These are phyloP conservation scores for Scheffersomyces amazonensis DNA, from an alignment of 805 yeast genomes.

Conservation along the genomic window DNA sequence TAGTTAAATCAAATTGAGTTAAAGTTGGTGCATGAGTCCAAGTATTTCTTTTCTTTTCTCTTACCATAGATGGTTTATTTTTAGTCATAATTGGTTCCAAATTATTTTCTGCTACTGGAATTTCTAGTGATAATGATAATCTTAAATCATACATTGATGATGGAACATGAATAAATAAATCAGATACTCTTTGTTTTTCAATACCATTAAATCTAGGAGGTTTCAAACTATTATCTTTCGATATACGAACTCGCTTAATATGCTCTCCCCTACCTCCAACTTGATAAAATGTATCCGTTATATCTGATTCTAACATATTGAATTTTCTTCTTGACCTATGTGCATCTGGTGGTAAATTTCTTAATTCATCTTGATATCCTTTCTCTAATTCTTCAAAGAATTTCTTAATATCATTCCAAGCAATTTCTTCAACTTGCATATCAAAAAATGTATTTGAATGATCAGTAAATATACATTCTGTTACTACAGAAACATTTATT, in stretches of 20 bases:
- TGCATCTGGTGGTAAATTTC: slow-evolving; percentile 8
- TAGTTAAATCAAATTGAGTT: slow-evolving; percentile 70
- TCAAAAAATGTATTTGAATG: slow-evolving; percentile 55
- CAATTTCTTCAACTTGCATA: slow-evolving; percentile 62
- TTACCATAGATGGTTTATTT: slow-evolving; percentile 50
- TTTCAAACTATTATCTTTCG: slow-evolving; percentile 54
- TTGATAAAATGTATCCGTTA: slow-evolving; percentile 60
- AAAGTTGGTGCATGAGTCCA: slow-evolving; percentile 73
- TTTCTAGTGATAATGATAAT: slow-evolving; percentile 71
- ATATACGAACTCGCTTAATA: slow-evolving; percentile 62
- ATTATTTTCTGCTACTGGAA: slow-evolving; percentile 63
- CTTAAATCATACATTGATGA: slow-evolving; percentile 75
- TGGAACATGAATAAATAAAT: slow-evolving; percentile 70
- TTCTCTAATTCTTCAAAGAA: slow-evolving; percentile 56
- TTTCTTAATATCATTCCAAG: slow-evolving; percentile 55
- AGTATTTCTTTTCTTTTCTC: slow-evolving; percentile 73
- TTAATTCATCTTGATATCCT: slow-evolving; percentile 40
- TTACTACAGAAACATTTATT: slow-evolving; percentile 60
- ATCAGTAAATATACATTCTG: slow-evolving; percentile 64
- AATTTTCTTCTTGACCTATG: slow-evolving; percentile 48
- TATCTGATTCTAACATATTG: slow-evolving; percentile 57
- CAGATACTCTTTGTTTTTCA: slow-evolving; percentile 71
- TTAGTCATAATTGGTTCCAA: slow-evolving; percentile 48
- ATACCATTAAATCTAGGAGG: slow-evolving; percentile 73
- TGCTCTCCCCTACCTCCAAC: slow-evolving; percentile 62